Evolutionary conservation across 2,329 filamentous ascomycete species (phyloP).

Genomic region (Aspergillus tamarii): DNA sequence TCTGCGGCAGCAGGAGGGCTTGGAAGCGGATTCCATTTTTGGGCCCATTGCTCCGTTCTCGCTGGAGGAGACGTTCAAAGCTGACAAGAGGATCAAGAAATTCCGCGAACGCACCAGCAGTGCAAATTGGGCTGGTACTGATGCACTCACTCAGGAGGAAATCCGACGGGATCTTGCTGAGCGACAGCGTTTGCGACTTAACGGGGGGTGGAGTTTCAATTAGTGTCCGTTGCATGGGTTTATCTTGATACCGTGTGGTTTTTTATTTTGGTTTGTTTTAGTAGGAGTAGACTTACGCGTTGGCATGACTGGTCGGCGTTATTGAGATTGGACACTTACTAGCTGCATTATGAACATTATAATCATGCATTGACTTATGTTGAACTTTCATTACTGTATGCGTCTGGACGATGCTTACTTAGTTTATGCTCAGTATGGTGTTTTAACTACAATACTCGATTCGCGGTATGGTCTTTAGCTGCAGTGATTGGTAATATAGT

Average conservation of each 20-base stretch:
- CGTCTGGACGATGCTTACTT: neutral
- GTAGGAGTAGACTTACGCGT: slow-evolving; percentile 1
- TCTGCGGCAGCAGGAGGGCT: slow-evolving; percentile 78
- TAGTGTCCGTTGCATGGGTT: slow-evolving; percentile 8
- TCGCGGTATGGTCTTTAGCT: neutral
- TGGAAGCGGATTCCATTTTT: slow-evolving; percentile 80
- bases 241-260: neutral
- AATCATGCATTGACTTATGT: neutral
- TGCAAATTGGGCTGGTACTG: slow-evolving; percentile 86
- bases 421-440: neutral
- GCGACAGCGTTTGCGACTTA: slow-evolving; percentile 75
- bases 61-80: slow-evolving; percentile 95
- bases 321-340: neutral
- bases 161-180: slow-evolving; percentile 78
- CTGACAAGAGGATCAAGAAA: slow-evolving; percentile 84
- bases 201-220: slow-evolving; percentile 83
- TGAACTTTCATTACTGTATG: neutral
- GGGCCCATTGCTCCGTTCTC: slow-evolving; percentile 84
- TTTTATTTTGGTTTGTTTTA: neutral
- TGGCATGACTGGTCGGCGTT: slow-evolving; percentile 5
- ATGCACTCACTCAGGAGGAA: slow-evolving; percentile 85
- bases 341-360: neutral
- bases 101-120: slow-evolving; percentile 91
- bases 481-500: neutral
- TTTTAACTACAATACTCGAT: neutral